Evolutionary conservation across 1,284 basidiomycete genomes (phyloP).

Genomic region (Neolentinus lepideus): DNA sequence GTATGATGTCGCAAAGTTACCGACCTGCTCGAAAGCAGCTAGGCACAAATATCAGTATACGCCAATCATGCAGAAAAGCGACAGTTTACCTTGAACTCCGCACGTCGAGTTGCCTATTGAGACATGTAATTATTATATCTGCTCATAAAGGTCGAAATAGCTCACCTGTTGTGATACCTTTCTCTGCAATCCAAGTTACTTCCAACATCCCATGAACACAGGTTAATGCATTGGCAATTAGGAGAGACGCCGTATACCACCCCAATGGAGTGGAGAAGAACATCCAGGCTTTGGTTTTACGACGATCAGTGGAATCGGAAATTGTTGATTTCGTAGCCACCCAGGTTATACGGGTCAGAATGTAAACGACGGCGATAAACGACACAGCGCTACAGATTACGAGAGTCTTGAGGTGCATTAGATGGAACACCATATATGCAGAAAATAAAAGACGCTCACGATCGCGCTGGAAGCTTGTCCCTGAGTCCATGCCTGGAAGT

Average conservation of each 20-base stretch:
- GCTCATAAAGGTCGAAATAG: constrained; percentile 7
- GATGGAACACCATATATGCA: not conserved
- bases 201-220: constrained; percentile 45
- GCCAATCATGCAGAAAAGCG: no score
- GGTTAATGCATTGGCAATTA: constrained; percentile 49
- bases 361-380: constrained; percentile 38
- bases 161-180: constrained; percentile 43
- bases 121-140: constrained; percentile 4
- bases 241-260: constrained; percentile 53
- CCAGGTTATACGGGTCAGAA: constrained; percentile 36
- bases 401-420: constrained; percentile 31
- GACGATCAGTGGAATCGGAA: constrained; percentile 11
- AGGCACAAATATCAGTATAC: not conserved
- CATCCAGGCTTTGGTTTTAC: constrained; percentile 30
- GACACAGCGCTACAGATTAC: constrained; percentile 48
- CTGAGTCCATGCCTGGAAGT: constrained; percentile 14
- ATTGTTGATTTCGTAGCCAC: constrained; percentile 24
- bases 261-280: constrained; percentile 70
- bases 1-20: constrained; percentile 52
- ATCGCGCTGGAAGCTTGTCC: constrained; percentile 33
- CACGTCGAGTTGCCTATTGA: constrained; percentile 28
- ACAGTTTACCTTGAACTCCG: constrained; percentile 58
- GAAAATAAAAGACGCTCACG: constrained; percentile 27
- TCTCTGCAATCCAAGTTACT: constrained; percentile 32
- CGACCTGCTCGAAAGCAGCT: constrained; percentile 55